Conservation (phyloP, 441 rosid species). For the Adansonia gregorii region DNA sequence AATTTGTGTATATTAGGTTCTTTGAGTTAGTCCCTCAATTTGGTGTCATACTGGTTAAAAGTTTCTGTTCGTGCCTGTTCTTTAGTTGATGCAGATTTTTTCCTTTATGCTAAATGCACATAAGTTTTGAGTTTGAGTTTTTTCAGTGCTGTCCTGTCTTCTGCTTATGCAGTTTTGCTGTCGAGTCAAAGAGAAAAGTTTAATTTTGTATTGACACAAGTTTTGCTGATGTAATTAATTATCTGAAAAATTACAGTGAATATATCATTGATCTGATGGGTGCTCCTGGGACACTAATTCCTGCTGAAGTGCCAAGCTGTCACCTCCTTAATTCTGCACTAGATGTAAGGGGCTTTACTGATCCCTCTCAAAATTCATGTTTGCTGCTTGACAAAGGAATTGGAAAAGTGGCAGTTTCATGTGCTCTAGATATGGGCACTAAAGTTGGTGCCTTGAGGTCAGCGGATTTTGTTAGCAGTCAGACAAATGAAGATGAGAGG, state of each 20-base stretch:
- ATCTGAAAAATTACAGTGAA: slow-evolving; percentile 65
- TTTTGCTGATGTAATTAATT: slow-evolving; percentile 31
- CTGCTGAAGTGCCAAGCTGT: slow-evolving; percentile 84
- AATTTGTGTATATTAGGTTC: neutral
- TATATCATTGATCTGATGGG: slow-evolving; percentile 98
- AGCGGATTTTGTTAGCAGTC: slow-evolving; percentile 45
- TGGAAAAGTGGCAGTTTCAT: slow-evolving; percentile 39
- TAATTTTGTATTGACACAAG: slow-evolving; percentile 16
- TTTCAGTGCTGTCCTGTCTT: neutral
- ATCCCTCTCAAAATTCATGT: slow-evolving; percentile 41
- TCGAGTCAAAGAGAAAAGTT: slow-evolving; percentile 1
- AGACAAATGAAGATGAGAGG: slow-evolving; percentile 42
- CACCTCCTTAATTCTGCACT: slow-evolving; percentile 60
- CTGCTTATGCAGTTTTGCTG: slow-evolving; percentile 17
- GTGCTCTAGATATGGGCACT: slow-evolving; percentile 33
- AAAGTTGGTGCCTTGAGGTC: slow-evolving; percentile 36
- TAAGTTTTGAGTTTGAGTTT: neutral
- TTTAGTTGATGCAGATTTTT: neutral
- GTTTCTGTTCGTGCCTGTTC: neutral
- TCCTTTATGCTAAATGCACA: neutral
- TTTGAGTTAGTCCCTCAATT: neutral
- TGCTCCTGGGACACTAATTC: slow-evolving; percentile 95
- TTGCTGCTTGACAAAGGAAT: slow-evolving; percentile 45
- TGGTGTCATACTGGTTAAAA: neutral
- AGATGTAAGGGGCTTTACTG: slow-evolving; percentile 51